Evolutionary conservation across 1,284 basidiomycete species (phyloP), one percentile per base, ranked within the genome.

Genomic region (Chalciporus sp.): DNA sequence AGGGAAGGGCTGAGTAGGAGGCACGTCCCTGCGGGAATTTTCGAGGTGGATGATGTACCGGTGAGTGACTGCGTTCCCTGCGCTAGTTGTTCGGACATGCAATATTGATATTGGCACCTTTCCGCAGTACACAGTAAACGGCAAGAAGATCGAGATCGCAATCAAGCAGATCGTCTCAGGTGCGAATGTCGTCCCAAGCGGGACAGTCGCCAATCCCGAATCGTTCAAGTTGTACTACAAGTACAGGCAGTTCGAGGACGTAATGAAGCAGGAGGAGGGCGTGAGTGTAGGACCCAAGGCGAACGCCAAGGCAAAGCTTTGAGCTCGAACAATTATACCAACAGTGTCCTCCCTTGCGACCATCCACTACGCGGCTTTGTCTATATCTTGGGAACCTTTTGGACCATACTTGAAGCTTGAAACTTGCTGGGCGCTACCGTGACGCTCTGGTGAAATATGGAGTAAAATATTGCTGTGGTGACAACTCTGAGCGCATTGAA

Each of bases 121-220:
- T 44, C 35, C 17, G 39, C 55, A 86, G 85, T 87, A 87, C 61
- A 89, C 85, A 0, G 81, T 86, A 3, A 88, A 88, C 47, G 82
- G 81, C 8, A 88, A 88, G 74, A 88, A 87, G 67, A 85, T 89
- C 41, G 86, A 89, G 69, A 86, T 88, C 37, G 85, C 85, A 2
- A 82, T 88, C 42, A 88, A 88, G 66, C 84, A 87, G 62, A 85
- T 88, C 52, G 77, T 89, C 31, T 88, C 85, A 12, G 86, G 85
- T 1, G 72, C 73, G 12, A 75, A 78, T 49, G 55, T 87, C 46
- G 75, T 80, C 59, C 84, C 85, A 3, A 88, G 85, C 53, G 86
- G 85, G 14, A 86, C 85, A 1, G 84, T 89, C 16, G 82, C 83
- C 3, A 89, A 89, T 61, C 86, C 86, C 1, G 83, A 84, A 42